These are phyloP conservation scores for Rugonectria rugulosa DNA, from an alignment of 2,329 filamentous ascomycete genomes.

Conservation along the genomic window DNA sequence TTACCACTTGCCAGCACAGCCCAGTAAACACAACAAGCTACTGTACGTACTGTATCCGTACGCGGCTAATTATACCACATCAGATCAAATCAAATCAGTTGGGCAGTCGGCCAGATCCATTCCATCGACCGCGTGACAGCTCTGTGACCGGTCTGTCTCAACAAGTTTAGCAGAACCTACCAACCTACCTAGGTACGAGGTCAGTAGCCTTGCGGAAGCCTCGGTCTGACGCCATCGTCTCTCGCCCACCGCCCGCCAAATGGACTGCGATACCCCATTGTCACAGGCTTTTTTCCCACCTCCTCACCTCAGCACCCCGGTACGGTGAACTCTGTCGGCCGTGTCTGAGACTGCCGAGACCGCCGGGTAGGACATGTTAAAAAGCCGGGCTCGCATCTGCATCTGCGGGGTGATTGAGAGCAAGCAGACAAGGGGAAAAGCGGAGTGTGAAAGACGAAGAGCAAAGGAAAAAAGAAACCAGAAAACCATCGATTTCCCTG, in stretches of 20 bases:
- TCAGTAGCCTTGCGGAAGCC: constrained; percentile 8
- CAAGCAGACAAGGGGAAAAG: not conserved
- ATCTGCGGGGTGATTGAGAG: constrained; percentile 8
- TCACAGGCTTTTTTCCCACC: constrained; percentile 17
- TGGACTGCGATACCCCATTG: constrained; percentile 1
- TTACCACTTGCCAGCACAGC: constrained; percentile 10
- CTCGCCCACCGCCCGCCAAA: not conserved
- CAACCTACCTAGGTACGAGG: constrained; percentile 8
- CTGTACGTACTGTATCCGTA: not conserved
- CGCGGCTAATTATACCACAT: not conserved
- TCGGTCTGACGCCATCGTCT: constrained; percentile 22
- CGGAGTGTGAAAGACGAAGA: not conserved
- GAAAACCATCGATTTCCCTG: not conserved
- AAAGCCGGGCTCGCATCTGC: constrained; percentile 21
- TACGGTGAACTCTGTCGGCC: not conserved
- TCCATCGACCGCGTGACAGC: constrained; percentile 14
- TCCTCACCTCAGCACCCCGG: not conserved
- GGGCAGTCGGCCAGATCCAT: constrained; percentile 21
- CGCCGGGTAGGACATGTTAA: constrained; percentile 16
- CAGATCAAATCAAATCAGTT: constrained; percentile 6
- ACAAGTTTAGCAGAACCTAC: too few relatives aligned
- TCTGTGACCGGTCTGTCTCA: not conserved
- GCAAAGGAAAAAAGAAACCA: constrained; percentile 2
- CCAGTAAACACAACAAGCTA: not conserved
- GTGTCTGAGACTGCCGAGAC: constrained; percentile 14